A percentile compares a stretch with the other conserved stretches of the same genome.
phyloP scores from a whole-genome alignment of 2,329 filamentous ascomycete species.

The Fusarium redolens region DNA sequence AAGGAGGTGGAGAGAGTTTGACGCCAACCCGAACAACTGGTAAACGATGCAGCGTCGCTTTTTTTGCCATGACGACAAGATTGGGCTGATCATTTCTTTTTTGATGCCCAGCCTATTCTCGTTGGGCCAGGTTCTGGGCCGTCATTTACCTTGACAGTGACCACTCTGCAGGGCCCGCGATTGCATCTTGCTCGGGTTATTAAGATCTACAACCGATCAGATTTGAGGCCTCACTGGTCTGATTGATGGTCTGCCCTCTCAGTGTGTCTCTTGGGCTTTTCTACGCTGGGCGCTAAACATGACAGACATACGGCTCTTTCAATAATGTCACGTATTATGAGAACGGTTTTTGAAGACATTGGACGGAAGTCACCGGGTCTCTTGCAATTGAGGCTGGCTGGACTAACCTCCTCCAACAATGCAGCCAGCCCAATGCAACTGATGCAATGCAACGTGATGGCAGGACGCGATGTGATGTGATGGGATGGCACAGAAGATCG shows the following conservation, averaged over 20 bases:
- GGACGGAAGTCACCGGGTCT: neutral
- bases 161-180: neutral
- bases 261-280: fast-evolving
- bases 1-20: neutral
- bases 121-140: neutral
- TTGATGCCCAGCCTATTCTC: neutral
- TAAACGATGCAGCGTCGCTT: neutral
- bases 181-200: constrained; percentile 5
- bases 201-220: constrained; percentile 15
- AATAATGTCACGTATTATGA: neutral
- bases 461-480: neutral
- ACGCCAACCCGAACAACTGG: neutral
- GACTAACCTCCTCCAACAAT: neutral
- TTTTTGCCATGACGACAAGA: constrained; percentile 28
- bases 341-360: constrained; percentile 6
- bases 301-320: neutral
- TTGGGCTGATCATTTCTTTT: constrained; percentile 7
- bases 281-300: neutral
- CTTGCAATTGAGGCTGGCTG: constrained; percentile 12
- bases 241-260: neutral
- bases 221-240: neutral
- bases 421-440: neutral
- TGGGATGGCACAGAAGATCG: neutral
- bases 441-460: neutral
- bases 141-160: neutral